Evolutionary conservation across 768 basidiomycete genomes (phyloP), one percentile per base, ranked within the genome.

Genomic region (Glaciozyma antarctica): DNA sequence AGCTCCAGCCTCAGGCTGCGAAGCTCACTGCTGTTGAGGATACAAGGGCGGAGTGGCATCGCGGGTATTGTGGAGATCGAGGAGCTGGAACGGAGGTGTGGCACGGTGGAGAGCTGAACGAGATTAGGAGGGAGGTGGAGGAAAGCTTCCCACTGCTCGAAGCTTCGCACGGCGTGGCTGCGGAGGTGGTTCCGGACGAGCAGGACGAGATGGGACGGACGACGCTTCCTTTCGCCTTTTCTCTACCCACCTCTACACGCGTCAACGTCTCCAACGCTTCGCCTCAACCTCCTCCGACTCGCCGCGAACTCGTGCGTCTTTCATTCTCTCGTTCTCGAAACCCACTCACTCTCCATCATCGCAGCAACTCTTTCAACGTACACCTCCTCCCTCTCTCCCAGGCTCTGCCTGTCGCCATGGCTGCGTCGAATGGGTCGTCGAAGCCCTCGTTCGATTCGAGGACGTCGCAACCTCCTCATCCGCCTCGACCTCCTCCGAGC

Each of bases 381-480:
- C 56, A 3, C 56, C 56, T 41, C 56, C 56, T n/a, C 13, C 56
- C 0, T 57, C 56, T 8, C 12, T 57, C 6, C 56, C 34, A 16
- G 56, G 32, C 2, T 19, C 32, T 2, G 19, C 28, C 7, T 26
- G 38, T 17, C 56, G 24, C 22, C 7, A 24, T 1, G 56, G 56
- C 9, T 38, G 12, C 41, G 56, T 57, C 56, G 56, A 57, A 21
- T 57, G 56, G 56, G 22, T 44, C 56, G 41, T 57, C 56, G 56
- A 57, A 38, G 56, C 28, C n/a, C 56, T 57, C 13, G 24, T 57
- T 13, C 56, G 41, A 9, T 43, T 57, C 41, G 24, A 22, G 5
- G 56, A 57, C 38, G n/a, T 22, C 43, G 41, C 34, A 38, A 12
- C 22, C 52, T 16, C 16, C 52, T n/a, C 52, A 3, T 4, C 22